Conservation (phyloP, 23 red algal species). For the Gracilariopsis chorda region DNA sequence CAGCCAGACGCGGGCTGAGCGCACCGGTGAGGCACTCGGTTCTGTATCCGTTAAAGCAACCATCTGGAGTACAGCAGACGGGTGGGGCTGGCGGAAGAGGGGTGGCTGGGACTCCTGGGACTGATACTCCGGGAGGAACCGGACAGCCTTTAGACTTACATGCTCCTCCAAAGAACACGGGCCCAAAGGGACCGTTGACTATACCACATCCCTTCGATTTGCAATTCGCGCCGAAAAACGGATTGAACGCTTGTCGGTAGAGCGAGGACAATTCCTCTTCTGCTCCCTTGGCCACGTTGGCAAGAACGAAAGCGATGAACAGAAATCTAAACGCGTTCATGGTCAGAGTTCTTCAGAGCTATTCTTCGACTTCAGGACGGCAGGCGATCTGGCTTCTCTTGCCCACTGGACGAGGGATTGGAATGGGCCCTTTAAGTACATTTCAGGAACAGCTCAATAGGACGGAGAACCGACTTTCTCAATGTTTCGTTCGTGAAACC, state of each 20-base stretch:
- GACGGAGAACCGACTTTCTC: too few relatives aligned
- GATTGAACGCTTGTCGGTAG: not conserved
- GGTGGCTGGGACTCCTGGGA: not conserved
- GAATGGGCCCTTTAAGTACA: too few relatives aligned
- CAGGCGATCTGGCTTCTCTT: too few relatives aligned
- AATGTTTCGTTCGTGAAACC: too few relatives aligned
- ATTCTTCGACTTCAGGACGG: too few relatives aligned
- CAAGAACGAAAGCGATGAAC: not conserved
- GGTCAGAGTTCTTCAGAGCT: too few relatives aligned
- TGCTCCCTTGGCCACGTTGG: not conserved
- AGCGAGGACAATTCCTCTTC: not conserved
- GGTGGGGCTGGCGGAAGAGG: slow-evolving; percentile 13
- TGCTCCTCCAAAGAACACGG: slow-evolving; percentile 14
- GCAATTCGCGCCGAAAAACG: slow-evolving; percentile 15
- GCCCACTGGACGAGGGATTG: too few relatives aligned
- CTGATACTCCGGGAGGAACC: not conserved
- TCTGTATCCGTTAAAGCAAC: slow-evolving; percentile 9
- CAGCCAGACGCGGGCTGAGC: not conserved
- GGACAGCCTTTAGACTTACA: slow-evolving; percentile 32
- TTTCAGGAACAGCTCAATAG: too few relatives aligned
- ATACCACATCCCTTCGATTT: slow-evolving; percentile 26
- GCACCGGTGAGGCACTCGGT: not conserved
- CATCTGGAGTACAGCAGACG: slow-evolving; percentile 20
- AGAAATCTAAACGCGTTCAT: not conserved
- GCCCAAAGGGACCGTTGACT: not conserved